Base-by-base conservation (phyloP, 1,284 basidiomycete species). In the Anthracocystis walkeri region DNA sequence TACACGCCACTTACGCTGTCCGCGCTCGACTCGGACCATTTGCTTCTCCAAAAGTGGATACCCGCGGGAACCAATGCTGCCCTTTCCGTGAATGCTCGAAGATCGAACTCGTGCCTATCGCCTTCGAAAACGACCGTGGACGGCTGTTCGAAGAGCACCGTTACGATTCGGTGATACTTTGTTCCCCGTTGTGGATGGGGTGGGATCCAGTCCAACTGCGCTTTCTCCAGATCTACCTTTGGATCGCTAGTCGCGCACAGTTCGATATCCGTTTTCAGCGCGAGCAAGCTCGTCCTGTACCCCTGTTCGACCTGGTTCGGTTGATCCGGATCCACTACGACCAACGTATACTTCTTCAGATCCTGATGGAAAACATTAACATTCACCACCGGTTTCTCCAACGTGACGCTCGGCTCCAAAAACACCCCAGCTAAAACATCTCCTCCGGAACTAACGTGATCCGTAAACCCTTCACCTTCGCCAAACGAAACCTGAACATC, bases 321-420 rank as follows among this genome's bases (percentile, higher is more conserved):
- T 18, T 92, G 89, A 86, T 98, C 95, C 90, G 92, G 90, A 85
- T 98, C 95, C 51, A 97, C 87, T 85, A 97, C 90, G 33, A 96
- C 86, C 67, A 98, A 86, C 0, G 95, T 97, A 86, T 97, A 97
- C n/a, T 91, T 86, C 52, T 91, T 89, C 16, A 89, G 89, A 57
- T 96, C 93, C 0, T 89, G 87, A 84, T 93, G 92, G 87, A 91
- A 95, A 1, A 91, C 90, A 48, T 91, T 92, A 6, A 90, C 90
- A 70, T 90, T 90, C 8, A 95, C 77, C 60, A 86, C 87, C 1
- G 93, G 92, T 6, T 88, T 88, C 53, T 88, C 84, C 8, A 89
- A 77, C 0, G 92, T 93, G 90, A 92, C 35, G 1, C 8, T 20
- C 2, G 62, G 49, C 1, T 59, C 56, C 0, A 80, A 41, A 25